Conservation (phyloP, 2,329 filamentous ascomycete genomes). For the Lecanicillium sp. region DNA sequence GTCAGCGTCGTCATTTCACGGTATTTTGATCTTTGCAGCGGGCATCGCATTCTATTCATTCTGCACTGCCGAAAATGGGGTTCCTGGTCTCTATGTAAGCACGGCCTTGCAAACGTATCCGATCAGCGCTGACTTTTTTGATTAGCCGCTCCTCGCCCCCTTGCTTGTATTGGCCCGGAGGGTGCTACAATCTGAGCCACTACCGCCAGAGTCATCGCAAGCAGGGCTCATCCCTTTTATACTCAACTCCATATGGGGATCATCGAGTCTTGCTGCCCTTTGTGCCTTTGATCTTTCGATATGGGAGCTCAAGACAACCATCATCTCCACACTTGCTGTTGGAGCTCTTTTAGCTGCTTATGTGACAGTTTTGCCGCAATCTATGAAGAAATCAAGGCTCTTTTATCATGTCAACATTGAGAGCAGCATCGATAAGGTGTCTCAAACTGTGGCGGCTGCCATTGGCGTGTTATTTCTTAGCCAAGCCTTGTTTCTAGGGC, state of each 20-base stretch:
- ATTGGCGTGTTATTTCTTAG: conserved; percentile 14
- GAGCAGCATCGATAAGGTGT: conserved; percentile 14
- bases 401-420: conserved; percentile 17
- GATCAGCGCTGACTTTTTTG: neutral
- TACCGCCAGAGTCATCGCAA: neutral
- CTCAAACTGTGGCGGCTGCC: conserved; percentile 13
- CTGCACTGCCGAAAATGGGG: conserved; percentile 12
- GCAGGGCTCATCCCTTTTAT: neutral
- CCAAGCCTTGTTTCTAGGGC: conserved; percentile 14
- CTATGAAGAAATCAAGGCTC: neutral
- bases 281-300: conserved; percentile 16
- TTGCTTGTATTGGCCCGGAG: conserved; percentile 12
- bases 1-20: neutral
- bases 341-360: conserved; percentile 21
- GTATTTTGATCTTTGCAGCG: conserved; percentile 2
- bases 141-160: conserved; percentile 18
- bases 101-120: neutral
- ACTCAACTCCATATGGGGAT: neutral
- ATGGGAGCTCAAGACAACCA: conserved; percentile 15
- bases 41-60: conserved; percentile 7
- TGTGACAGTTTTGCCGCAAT: conserved; percentile 11
- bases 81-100: conserved; percentile 9
- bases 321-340: conserved; percentile 19
- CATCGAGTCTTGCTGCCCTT: conserved; percentile 3
- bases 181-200: neutral